phyloP scores from a whole-genome alignment of 1,139 yeast species.

The Pneumocystis oryctolagi region DNA sequence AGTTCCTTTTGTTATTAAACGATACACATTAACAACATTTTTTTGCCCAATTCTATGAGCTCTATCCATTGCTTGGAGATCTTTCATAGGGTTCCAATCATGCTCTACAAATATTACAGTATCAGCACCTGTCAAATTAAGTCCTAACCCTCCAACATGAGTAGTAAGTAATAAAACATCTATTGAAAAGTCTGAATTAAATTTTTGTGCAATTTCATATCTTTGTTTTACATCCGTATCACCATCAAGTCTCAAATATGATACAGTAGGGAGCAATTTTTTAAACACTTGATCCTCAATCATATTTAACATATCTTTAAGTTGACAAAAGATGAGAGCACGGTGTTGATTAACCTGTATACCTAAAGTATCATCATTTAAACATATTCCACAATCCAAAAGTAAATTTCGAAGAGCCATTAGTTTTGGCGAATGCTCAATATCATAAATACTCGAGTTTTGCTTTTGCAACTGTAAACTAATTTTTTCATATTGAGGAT shows the following conservation, averaged over 20 bases:
- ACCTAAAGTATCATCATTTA: conserved; percentile 35
- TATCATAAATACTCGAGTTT: conserved; percentile 48
- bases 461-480: conserved; percentile 42
- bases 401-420: conserved; percentile 67
- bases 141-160: conserved; percentile 95
- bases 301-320: conserved; percentile 94
- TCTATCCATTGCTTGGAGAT: conserved; percentile 97
- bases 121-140: conserved; percentile 95
- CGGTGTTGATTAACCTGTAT: conserved; percentile 90
- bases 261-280: conserved; percentile 76
- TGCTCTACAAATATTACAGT: conserved; percentile 97
- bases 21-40: conserved; percentile 87
- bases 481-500: conserved; percentile 67
- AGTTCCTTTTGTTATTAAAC: conserved; percentile 82
- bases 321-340: conserved; percentile 87
- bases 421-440: conserved; percentile 81
- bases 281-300: conserved; percentile 79
- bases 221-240: conserved; percentile 85
- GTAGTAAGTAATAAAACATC: conserved; percentile 86
- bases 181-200: conserved; percentile 92
- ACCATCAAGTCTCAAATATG: conserved; percentile 92
- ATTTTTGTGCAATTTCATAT: conserved; percentile 79
- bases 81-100: conserved; percentile 99
- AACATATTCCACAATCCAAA: conserved; percentile 89
- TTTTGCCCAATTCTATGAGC: conserved; percentile 97